Evolutionary conservation across 2,329 filamentous ascomycete genomes (phyloP), one percentile per base, ranked within the genome.

Genomic region (Lojkania enalia): DNA sequence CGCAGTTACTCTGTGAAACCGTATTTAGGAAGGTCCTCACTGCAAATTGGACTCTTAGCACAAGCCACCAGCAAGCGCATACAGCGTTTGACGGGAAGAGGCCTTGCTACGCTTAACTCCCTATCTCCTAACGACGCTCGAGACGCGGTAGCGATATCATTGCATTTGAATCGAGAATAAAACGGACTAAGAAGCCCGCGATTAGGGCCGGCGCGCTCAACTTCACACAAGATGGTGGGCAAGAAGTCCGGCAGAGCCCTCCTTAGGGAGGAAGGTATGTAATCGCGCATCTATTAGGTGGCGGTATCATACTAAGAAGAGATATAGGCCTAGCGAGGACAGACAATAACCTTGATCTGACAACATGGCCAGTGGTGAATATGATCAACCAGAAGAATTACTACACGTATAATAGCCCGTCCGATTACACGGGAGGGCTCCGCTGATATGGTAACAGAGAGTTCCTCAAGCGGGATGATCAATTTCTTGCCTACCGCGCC

Each of bases 341-440:
- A 49, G 94, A 99, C 77, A 99, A 99, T 82, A 91, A 92, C 74
- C 92, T 99, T 86, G 94, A 91, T 66, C 83, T 94, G 66, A 88
- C 90, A 36, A 95, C 81, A 69, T 99, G 94, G 92, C 92, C 94
- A 7, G 87, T 94, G 64, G 85, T 96, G 46, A 80, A 83, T 32
- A 89, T 94, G 61, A 99, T 99, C 73, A 99, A 99, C 69, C 94
- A 99, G 71, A 99, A 99, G 77, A 99, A 99, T 71, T 99, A 99
- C 72, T 68, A 64, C 50, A 96, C 90, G 33, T 21, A 36, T 9
- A 19, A 12, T 9, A 9, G 5, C 11, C 16, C 33, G 9, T 15
- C 18, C 33, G 18, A 7, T 27, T 27, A 9, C 25, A n/a, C 25
- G 9, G 9, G n/a, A 9, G 9, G 25, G 9, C 9, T 11, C 14